These are phyloP conservation scores for Myxozyma kluyveri DNA, from an alignment of 805 yeast species.

Conservation along the genomic window DNA sequence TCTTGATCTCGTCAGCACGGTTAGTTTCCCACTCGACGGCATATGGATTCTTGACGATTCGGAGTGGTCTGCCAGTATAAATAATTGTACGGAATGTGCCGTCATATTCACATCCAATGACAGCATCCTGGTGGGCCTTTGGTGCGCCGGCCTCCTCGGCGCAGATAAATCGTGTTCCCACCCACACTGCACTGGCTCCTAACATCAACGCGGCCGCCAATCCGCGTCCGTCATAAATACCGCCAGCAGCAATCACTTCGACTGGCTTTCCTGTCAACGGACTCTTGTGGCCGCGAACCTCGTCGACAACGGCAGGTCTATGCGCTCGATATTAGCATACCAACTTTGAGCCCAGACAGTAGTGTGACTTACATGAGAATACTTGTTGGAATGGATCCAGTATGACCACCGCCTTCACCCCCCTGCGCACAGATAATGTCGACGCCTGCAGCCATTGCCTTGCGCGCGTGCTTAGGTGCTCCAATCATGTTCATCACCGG, in stretches of 20 bases:
- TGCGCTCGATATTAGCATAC: background rate
- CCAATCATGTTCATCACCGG: slow-evolving; percentile 36
- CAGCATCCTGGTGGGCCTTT: slow-evolving; percentile 30
- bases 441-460: slow-evolving; percentile 33
- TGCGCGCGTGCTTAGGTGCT: slow-evolving; percentile 31
- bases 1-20: slow-evolving; percentile 31
- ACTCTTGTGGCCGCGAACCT: slow-evolving; percentile 30
- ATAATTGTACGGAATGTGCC: slow-evolving; percentile 32
- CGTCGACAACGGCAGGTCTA: slow-evolving; percentile 33
- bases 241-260: slow-evolving; percentile 35
- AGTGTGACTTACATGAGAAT: slow-evolving; percentile 22
- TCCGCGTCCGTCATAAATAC: slow-evolving; percentile 31
- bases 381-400: slow-evolving; percentile 32
- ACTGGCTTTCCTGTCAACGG: slow-evolving; percentile 32
- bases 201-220: slow-evolving; percentile 32
- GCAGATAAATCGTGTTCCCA: slow-evolving; percentile 35
- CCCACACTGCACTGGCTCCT: slow-evolving; percentile 34
- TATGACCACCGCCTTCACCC: slow-evolving; percentile 37
- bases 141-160: slow-evolving; percentile 35
- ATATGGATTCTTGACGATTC: slow-evolving; percentile 31
- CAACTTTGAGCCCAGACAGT: background rate
- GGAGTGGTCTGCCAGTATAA: slow-evolving; percentile 34
- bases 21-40: slow-evolving; percentile 32
- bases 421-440: slow-evolving; percentile 35
- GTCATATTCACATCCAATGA: slow-evolving; percentile 27